Evolutionary conservation across 768 basidiomycete genomes (phyloP).

Genomic region (Candolleomyces efflorescens): DNA sequence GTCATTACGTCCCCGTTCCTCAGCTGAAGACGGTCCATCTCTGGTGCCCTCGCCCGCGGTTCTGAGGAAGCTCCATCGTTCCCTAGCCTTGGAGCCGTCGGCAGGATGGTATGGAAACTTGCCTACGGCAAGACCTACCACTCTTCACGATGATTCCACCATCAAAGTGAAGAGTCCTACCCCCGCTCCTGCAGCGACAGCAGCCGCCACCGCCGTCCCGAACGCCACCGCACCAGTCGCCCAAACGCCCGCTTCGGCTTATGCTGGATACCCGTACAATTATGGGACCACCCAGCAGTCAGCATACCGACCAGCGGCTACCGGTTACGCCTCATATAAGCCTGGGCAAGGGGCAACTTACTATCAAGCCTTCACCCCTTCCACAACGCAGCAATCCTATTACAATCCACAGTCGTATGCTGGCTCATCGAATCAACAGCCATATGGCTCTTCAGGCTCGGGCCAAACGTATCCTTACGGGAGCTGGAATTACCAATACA

Average conservation of each 20-base stretch:
- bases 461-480: conserved; percentile 32
- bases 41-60: conserved; percentile 60
- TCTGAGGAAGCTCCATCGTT: conserved; percentile 69
- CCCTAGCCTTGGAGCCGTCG: conserved; percentile 55
- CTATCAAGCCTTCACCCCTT: conserved; percentile 26
- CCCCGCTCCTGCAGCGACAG: conserved; percentile 26
- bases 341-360: conserved; percentile 24
- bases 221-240: conserved; percentile 20
- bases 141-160: conserved; percentile 73
- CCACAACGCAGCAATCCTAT: conserved; percentile 27
- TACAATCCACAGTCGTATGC: conserved; percentile 32
- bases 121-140: conserved; percentile 48
- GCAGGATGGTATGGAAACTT: conserved; percentile 76
- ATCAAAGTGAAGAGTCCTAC: conserved; percentile 48
- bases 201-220: conserved; percentile 20
- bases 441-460: conserved; percentile 24
- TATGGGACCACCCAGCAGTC: conserved; percentile 27
- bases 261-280: conserved; percentile 30
- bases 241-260: conserved; percentile 21
- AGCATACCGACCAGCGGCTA: conserved; percentile 22
- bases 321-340: conserved; percentile 33
- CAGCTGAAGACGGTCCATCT: conserved; percentile 33
- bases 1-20: conserved; percentile 64
- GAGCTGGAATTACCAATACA: conserved; percentile 30
- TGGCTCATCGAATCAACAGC: conserved; percentile 29